phyloP scores from a whole-genome alignment of 495 filamentous ascomycete species.

The Tuber magnatum region DNA sequence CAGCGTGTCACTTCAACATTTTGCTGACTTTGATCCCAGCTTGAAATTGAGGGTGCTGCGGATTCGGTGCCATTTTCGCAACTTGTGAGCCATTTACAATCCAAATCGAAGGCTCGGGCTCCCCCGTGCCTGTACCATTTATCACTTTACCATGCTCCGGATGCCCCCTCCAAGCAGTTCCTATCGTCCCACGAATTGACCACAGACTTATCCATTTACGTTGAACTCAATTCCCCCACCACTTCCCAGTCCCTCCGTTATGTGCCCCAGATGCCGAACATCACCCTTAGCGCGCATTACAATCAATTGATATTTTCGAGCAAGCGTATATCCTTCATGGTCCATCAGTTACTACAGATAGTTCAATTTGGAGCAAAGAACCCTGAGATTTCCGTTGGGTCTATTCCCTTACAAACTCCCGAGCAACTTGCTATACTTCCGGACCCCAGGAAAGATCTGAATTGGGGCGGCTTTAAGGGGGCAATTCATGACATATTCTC shows the following conservation, averaged over 20 bases:
- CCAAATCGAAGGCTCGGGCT: constrained; percentile 44
- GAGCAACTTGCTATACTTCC: constrained; percentile 52
- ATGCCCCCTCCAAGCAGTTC: constrained; percentile 44
- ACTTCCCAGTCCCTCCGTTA: constrained; percentile 28
- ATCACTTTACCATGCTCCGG: constrained; percentile 47
- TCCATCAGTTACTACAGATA: constrained; percentile 47
- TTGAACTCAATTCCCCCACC: constrained; percentile 40
- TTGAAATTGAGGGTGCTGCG: constrained; percentile 45
- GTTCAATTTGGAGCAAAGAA: constrained; percentile 46
- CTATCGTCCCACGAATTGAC: constrained; percentile 39
- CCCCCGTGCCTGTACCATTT: constrained; percentile 48
- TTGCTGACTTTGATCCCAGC: constrained; percentile 22
- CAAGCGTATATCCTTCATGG: constrained; percentile 46
- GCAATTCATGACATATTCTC: constrained; percentile 75
- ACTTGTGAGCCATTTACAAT: constrained; percentile 47
- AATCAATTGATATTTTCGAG: constrained; percentile 51
- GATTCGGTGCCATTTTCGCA: constrained; percentile 48
- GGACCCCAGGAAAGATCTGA: constrained; percentile 66
- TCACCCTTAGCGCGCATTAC: constrained; percentile 48
- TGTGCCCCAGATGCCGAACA: constrained; percentile 35
- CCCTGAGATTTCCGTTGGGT: constrained; percentile 47
- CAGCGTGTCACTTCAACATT: not conserved
- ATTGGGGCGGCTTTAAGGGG: constrained; percentile 76
- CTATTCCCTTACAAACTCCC: constrained; percentile 48
- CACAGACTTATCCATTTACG: constrained; percentile 48